These are phyloP conservation scores for Lineolata rhizophorae DNA, from an alignment of 495 filamentous ascomycete species.

Conservation along the genomic window DNA sequence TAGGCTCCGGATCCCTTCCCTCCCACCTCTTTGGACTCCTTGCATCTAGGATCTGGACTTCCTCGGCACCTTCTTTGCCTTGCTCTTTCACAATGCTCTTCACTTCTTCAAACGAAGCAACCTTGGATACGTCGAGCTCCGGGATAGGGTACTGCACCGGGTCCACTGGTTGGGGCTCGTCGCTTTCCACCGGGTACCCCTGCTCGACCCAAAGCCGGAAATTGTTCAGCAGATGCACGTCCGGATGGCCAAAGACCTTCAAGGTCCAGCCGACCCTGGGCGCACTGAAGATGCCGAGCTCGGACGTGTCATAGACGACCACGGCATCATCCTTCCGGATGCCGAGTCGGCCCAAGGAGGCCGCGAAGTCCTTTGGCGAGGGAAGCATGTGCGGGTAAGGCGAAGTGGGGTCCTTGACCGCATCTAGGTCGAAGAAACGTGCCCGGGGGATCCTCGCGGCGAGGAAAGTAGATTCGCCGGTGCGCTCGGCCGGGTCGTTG, in stretches of 20 bases:
- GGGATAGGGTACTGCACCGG: conserved; percentile 33
- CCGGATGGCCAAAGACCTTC: conserved; percentile 70
- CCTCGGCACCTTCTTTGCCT: conserved; percentile 57
- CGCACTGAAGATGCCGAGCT: conserved; percentile 82
- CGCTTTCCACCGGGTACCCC: conserved; percentile 58
- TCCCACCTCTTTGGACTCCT: conserved; percentile 57
- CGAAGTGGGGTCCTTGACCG: conserved; percentile 62
- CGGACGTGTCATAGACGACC: conserved; percentile 77
- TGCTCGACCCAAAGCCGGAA: conserved; percentile 76
- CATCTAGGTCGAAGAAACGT: conserved; percentile 94
- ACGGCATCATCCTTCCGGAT: conserved; percentile 70
- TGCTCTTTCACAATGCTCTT: conserved; percentile 50
- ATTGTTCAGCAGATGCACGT: conserved; percentile 82
- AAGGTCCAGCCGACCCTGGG: conserved; percentile 88
- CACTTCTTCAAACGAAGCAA: conserved; percentile 59
- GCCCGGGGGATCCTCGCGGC: conserved; percentile 60
- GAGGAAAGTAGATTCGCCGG: conserved; percentile 53
- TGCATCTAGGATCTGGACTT: conserved; percentile 79
- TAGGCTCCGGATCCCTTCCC: conserved; percentile 69
- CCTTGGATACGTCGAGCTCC: conserved; percentile 28
- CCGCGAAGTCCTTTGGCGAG: conserved; percentile 50
- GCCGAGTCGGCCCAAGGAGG: conserved; percentile 71
- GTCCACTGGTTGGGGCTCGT: conserved; percentile 29
- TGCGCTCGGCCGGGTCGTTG: conserved; percentile 57
- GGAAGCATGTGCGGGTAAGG: conserved; percentile 97